Percentiles rank a stretch among this genome's conserved stretches.
These are phyloP conservation scores for Corynascus novoguineensis DNA, from an alignment of 495 filamentous ascomycete species.

Conservation along the genomic window DNA sequence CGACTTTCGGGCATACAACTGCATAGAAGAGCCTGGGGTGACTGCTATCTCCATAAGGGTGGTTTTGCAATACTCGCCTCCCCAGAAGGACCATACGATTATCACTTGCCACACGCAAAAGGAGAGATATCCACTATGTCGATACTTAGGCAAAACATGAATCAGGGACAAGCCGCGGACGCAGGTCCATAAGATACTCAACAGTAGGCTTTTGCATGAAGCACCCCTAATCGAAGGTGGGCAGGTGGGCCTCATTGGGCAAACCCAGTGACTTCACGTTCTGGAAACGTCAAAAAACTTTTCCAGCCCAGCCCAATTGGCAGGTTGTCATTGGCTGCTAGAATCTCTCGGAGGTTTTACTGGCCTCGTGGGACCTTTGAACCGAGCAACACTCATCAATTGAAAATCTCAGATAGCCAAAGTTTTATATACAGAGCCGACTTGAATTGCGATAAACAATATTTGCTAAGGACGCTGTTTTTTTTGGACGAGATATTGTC, in stretches of 20 bases:
- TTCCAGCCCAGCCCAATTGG: slow-evolving; percentile 13
- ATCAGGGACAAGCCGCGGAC: neutral
- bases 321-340: slow-evolving; percentile 15
- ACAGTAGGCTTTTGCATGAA: no score
- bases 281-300: slow-evolving; percentile 9
- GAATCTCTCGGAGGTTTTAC: slow-evolving; percentile 18
- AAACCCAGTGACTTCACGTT: neutral
- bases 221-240: neutral
- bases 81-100: neutral
- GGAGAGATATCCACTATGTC: no score
- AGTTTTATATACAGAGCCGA: slow-evolving; percentile 9
- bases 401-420: no score
- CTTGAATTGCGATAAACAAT: neutral
- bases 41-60: no score
- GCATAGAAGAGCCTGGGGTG: no score
- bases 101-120: neutral
- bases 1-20: no score
- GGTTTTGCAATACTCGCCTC: neutral
- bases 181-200: no score
- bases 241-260: neutral
- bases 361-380: slow-evolving; percentile 27
- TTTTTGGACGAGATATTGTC: no score
- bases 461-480: no score
- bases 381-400: slow-evolving; percentile 21
- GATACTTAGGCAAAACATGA: no score